Evolutionary conservation across 805 yeast genomes (phyloP).

Genomic region (Wickerhamiella dianesei): DNA sequence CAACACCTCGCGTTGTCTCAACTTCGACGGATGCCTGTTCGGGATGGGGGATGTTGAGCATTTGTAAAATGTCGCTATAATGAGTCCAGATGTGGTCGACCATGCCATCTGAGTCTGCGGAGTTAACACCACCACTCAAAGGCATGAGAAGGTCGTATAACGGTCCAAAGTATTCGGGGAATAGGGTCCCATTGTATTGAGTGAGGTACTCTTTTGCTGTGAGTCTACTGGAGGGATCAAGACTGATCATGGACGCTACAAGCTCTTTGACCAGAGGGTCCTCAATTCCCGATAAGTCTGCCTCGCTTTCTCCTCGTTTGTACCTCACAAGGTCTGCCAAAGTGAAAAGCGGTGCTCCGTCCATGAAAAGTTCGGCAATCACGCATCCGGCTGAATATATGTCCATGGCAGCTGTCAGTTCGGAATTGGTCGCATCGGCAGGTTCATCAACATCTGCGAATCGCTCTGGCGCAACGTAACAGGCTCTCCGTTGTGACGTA

Average conservation of each 20-base stretch:
- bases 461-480: conserved; percentile 92
- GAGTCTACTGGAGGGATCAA: conserved; percentile 49
- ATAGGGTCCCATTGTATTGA: conserved; percentile 36
- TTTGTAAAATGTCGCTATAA: conserved; percentile 9
- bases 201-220: conserved; percentile 41
- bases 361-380: conserved; percentile 75
- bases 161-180: conserved; percentile 53
- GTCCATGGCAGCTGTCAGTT: conserved; percentile 57
- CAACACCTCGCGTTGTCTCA: background rate
- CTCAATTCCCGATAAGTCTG: conserved; percentile 48
- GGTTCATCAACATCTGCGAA: conserved; percentile 30
- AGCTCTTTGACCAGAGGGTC: conserved; percentile 40
- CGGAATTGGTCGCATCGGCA: background rate
- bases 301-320: conserved; percentile 51
- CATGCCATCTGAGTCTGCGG: conserved; percentile 39
- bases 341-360: conserved; percentile 77
- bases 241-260: conserved; percentile 46
- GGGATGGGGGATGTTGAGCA: background rate
- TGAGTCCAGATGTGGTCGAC: conserved; percentile 36
- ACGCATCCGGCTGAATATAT: conserved; percentile 51
- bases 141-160: conserved; percentile 27
- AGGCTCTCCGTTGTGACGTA: conserved; percentile 70
- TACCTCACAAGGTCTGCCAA: conserved; percentile 78
- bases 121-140: conserved; percentile 12
- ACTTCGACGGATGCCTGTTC: background rate